Evolutionary conservation across 106 monocot genomes (phyloP).

Genomic region (Allium cepa): DNA sequence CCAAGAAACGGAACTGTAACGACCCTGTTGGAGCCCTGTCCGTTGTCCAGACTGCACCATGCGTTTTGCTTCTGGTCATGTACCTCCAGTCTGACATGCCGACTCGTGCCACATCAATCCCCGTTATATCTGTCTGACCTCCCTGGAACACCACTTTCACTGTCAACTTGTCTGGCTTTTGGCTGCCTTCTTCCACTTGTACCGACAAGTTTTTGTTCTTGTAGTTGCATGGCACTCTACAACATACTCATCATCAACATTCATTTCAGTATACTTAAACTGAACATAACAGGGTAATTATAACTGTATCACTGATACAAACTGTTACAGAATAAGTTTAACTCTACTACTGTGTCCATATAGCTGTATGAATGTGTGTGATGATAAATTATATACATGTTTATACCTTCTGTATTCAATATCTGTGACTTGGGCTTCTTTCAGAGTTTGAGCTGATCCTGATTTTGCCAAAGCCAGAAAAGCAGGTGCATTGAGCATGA

Average conservation of each 20-base stretch:
- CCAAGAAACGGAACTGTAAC: constrained; percentile 68
- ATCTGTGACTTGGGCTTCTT: constrained; percentile 24
- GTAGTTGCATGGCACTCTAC: constrained; percentile 74
- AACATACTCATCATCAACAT: neutral
- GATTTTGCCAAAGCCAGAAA: constrained; percentile 53
- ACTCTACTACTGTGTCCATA: neutral
- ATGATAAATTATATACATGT: neutral
- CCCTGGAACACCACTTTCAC: constrained; percentile 78
- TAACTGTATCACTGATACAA: neutral
- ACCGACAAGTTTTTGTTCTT: constrained; percentile 46
- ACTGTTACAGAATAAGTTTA: neutral
- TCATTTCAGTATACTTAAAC: neutral
- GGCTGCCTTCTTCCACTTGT: constrained; percentile 65
- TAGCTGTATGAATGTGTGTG: too few species aligned
- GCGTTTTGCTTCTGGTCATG: constrained; percentile 31
- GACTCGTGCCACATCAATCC: constrained; percentile 38
- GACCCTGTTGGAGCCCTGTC: constrained; percentile 47
- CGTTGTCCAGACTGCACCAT: constrained; percentile 67
- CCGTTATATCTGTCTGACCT: constrained; percentile 77
- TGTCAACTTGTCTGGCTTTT: constrained; percentile 33
- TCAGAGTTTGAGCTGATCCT: constrained; percentile 24
- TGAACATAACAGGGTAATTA: too few species aligned
- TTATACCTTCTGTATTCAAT: constrained; percentile 73
- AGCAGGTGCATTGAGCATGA: constrained; percentile 48
- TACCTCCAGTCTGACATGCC: constrained; percentile 50